Conservation (phyloP, 2,329 filamentous ascomycete genomes). For the Ceratocystis huliohia region DNA sequence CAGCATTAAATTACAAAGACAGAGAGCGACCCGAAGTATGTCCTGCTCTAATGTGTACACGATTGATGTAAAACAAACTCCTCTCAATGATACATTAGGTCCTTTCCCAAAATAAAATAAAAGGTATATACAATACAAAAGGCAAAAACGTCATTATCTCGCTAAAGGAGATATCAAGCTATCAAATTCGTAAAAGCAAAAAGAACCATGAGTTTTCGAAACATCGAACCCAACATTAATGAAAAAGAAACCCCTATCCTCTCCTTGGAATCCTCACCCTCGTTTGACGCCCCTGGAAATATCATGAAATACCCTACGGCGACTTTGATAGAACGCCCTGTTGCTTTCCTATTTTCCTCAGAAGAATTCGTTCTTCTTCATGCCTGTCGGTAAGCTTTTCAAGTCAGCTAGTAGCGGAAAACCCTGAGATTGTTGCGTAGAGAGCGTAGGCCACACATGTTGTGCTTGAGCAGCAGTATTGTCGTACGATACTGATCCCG, state of each 20-base stretch:
- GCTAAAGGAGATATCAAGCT: background rate
- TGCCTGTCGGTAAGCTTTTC: conserved; percentile 37
- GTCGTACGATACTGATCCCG: conserved; percentile 31
- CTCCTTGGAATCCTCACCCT: background rate
- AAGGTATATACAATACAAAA: background rate
- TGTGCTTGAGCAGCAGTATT: conserved; percentile 27
- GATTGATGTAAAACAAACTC: background rate
- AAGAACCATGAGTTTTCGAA: background rate
- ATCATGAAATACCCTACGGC: background rate
- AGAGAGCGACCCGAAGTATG: too few relatives aligned
- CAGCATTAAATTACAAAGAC: too few relatives aligned
- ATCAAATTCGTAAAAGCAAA: background rate
- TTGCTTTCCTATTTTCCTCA: conserved; percentile 25
- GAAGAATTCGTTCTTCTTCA: conserved; percentile 45
- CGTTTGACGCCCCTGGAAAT: too few relatives aligned
- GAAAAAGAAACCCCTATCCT: conserved; percentile 15
- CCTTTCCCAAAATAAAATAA: conserved; percentile 13
- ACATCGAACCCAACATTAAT: background rate
- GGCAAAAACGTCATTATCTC: background rate
- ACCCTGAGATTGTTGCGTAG: background rate
- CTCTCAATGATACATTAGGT: conserved; percentile 5
- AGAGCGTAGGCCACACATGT: background rate
- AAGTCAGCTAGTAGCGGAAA: background rate
- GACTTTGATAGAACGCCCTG: conserved; percentile 10
- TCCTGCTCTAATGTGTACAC: too few relatives aligned